Evolutionary conservation across 2,329 filamentous ascomycete species (phyloP).

Genomic region (Fusarium sp.): DNA sequence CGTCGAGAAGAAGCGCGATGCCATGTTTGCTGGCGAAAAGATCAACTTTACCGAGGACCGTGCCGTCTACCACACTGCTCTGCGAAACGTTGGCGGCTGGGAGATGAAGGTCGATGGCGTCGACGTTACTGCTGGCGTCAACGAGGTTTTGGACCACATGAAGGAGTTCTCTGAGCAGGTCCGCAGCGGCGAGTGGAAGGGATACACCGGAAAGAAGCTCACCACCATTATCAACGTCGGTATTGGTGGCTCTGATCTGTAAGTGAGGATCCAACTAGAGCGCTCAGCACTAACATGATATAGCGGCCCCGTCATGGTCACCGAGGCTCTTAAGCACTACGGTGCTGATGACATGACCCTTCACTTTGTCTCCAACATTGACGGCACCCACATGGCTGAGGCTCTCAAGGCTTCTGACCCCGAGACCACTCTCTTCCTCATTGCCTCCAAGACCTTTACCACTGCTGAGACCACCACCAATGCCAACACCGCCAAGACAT

Average conservation of each 20-base stretch:
- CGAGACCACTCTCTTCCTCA: slow-evolving; percentile 98
- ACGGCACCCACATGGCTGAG: slow-evolving; percentile 97
- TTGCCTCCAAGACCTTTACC: slow-evolving; percentile 99
- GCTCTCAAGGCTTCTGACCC: slow-evolving; percentile 89
- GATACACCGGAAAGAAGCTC: slow-evolving; percentile 96
- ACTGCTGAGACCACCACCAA: slow-evolving; percentile 98
- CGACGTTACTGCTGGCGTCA: slow-evolving; percentile 93
- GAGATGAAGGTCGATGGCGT: slow-evolving; percentile 87
- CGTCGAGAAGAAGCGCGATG: slow-evolving; percentile 92
- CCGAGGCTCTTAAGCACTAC: slow-evolving; percentile 96
- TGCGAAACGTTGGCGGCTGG: slow-evolving; percentile 90
- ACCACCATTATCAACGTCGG: slow-evolving; percentile 97
- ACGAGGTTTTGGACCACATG: slow-evolving; percentile 94
- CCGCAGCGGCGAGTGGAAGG: slow-evolving; percentile 95
- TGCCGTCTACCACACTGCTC: slow-evolving; percentile 93
- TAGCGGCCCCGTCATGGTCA: slow-evolving; percentile 98
- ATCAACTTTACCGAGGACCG: slow-evolving; percentile 99
- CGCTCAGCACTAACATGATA: slow-evolving; percentile 19
- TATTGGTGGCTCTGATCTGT: slow-evolving; percentile 98
- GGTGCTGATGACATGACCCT: slow-evolving; percentile 86
- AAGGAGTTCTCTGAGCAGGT: slow-evolving; percentile 98
- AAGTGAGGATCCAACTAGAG: slow-evolving; percentile 56
- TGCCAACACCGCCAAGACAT: slow-evolving; percentile 94
- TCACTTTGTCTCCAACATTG: slow-evolving; percentile 99
- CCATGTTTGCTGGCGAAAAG: slow-evolving; percentile 97